Evolutionary conservation across 106 monocot species (phyloP), one percentile per base, ranked within the genome.

Genomic region (Phalaenopsis equestris): DNA sequence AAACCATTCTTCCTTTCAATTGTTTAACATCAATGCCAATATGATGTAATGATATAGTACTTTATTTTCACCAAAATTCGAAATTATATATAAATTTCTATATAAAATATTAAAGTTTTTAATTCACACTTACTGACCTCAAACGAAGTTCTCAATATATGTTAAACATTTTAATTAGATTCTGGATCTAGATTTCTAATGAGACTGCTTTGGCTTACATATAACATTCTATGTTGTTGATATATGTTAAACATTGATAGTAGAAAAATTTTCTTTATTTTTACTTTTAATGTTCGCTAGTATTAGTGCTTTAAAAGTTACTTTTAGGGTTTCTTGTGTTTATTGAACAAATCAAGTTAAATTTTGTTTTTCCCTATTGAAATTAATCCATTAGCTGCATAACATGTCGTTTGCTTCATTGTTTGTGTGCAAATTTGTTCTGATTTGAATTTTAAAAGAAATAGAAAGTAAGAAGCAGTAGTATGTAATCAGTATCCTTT

Each of bases 11-110:
- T 45, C 19, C 14, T 41, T 23, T 41, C 42, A 77, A 19, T 16
- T 67, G 64, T 75, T 84, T 55, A 37, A 55, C 52, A 21, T 48
- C 55, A 77, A 52, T 56, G 23, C 23, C 30, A 9, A 48, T 49
- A 76, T 49, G 23, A 74, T 76, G 3, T 76, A 5, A 75, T 43
- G 11, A 19, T 75, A 12, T 42, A n/a, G 18, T 15, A 42, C 5
- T 75, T 41, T 72, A 12, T 38, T 72, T 43, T 21, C n/a, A 19
- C 17, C n/a, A 8, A 19, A 37, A 3, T 43, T 42, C 19, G 6
- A 65, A 23, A 5, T 21, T 8, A 6, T 21, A 21, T 61, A 6
- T 21, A 61, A n/a, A 18, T 65, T 5, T 2, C 8, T 65, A 23
- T 21, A 64, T 21, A 23, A 5, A 64, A 64, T 64, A 24, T 64